Evolutionary conservation across 805 yeast genomes (phyloP), one percentile per base, ranked within the genome.

Genomic region (Metschnikowia reukaufii): DNA sequence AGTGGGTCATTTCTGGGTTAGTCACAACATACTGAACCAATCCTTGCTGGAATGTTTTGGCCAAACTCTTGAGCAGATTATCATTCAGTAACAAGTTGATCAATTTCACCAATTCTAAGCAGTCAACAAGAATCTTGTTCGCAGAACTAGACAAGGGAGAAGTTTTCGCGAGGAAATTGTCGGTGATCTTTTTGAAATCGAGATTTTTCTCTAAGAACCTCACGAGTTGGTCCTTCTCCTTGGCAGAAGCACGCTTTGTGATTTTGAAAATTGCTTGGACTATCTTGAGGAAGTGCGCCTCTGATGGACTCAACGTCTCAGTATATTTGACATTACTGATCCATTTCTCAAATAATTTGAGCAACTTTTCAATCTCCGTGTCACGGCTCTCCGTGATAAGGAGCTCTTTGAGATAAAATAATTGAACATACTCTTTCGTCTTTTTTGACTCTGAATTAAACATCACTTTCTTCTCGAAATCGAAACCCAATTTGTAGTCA

Each of bases 401-500:
- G 9, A 77, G 55, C 50, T 77, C 77, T 49, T 64, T 66, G 17
- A 76, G 54, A 30, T 68, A 57, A 43, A 68, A 61, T 18, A 73
- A 55, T 38, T 64, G 63, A 18, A 78, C 58, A 58, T 72, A 70
- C 12, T 52, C 52, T 2, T 51, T 45, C n/a, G 45, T 31, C 36
- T 44, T 47, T 56, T 52, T 25, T 51, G 50, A 4, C 45, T 48
- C 56, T 10, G 47, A 49, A 1, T 54, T 52, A 13, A 65, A 58
- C 2, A 55, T 39, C 1, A 47, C 42, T 2, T 55, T 39, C 9
- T 30, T 46, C n/a, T 50, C 59, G 33, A 66, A 66, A 36, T 66
- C 67, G 29, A 66, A 60, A 12, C 78, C 82, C 55, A 76, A 65
- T 44, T 78, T 76, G 79, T 82, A 81, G 40, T 82, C 67, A 9